These are phyloP conservation scores for Podila clonocystis DNA, from an alignment of 192 early-diverging fungal genomes.

Conservation along the genomic window DNA sequence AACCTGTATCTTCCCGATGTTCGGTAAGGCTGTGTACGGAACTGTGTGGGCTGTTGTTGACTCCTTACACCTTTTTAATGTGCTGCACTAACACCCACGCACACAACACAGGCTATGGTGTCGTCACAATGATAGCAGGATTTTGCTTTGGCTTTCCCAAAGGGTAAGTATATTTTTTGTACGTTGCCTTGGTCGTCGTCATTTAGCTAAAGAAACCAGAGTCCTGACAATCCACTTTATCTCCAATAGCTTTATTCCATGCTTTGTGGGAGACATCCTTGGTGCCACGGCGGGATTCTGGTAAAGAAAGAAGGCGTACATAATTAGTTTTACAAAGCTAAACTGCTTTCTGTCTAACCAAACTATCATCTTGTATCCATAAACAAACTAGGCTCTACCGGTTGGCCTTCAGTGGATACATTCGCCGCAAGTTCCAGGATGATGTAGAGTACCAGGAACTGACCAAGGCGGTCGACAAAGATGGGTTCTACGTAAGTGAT, in stretches of 20 bases:
- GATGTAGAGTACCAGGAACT: constrained; percentile 38
- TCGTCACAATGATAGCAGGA: constrained; percentile 35
- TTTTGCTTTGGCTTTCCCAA: constrained; percentile 39
- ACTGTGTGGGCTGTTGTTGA: not conserved
- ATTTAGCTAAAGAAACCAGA: not conserved
- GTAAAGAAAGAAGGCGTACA: constrained; percentile 2
- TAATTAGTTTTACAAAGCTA: not conserved
- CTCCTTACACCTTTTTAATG: not conserved
- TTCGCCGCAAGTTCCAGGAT: constrained; percentile 25
- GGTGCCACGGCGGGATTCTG: constrained; percentile 39
- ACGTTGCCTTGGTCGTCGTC: not conserved
- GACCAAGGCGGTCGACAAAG: constrained; percentile 39
- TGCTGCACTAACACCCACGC: not conserved
- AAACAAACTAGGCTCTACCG: constrained; percentile 25
- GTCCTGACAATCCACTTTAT: not conserved
- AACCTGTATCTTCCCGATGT: constrained; percentile 45
- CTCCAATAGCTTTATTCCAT: constrained; percentile 42
- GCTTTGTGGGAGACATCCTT: constrained; percentile 26
- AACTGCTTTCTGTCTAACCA: not conserved
- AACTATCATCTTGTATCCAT: not conserved
- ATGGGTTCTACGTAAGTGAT: constrained; percentile 35
- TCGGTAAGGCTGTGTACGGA: constrained; percentile 12
- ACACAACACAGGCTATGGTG: constrained; percentile 25
- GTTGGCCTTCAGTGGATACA: constrained; percentile 16
- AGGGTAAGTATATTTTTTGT: constrained; percentile 7